phyloP scores from a whole-genome alignment of 805 yeast genomes.

The Schizosaccharomyces lindneri region DNA sequence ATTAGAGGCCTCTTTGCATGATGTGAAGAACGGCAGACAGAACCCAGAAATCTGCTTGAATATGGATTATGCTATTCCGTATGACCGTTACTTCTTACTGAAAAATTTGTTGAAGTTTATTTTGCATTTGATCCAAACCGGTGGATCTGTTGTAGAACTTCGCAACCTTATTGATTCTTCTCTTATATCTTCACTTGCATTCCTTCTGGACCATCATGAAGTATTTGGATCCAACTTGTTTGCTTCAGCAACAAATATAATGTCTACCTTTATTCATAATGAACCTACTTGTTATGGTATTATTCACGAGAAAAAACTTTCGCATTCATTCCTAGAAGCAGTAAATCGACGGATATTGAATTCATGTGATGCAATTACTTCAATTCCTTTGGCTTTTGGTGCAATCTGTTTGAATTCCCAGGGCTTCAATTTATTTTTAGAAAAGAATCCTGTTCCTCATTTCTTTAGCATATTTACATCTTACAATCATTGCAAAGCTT shows the following conservation, averaged over 20 bases:
- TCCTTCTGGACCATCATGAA: conserved; percentile 28
- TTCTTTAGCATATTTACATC: conserved; percentile 29
- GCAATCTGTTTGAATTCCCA: conserved; percentile 58
- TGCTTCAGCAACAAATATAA: conserved; percentile 33
- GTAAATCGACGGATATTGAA: conserved; percentile 28
- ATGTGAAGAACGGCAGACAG: conserved; percentile 13
- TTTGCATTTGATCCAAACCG: conserved; percentile 37
- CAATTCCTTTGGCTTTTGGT: conserved; percentile 52
- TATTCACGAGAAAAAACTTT: conserved; percentile 50
- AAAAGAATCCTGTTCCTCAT: conserved; percentile 16
- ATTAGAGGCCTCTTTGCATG: conserved; percentile 26
- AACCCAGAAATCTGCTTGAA: conserved; percentile 3
- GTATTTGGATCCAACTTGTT: conserved; percentile 45
- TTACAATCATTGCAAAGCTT: conserved; percentile 25
- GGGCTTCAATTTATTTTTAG: conserved; percentile 35
- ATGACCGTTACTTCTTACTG: conserved; percentile 18
- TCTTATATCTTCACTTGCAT: conserved; percentile 34
- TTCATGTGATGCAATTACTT: conserved; percentile 29
- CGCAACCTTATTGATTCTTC: conserved; percentile 72
- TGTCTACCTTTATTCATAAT: conserved; percentile 52
- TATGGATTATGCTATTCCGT: conserved; percentile 12
- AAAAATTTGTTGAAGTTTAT: conserved; percentile 39
- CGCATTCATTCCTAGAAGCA: conserved; percentile 36
- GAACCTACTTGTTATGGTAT: conserved; percentile 78
- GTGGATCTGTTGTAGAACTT: conserved; percentile 51